phyloP scores from a whole-genome alignment of 352 stramenopile genomes.

The Phytophthora pseudosyringae region DNA sequence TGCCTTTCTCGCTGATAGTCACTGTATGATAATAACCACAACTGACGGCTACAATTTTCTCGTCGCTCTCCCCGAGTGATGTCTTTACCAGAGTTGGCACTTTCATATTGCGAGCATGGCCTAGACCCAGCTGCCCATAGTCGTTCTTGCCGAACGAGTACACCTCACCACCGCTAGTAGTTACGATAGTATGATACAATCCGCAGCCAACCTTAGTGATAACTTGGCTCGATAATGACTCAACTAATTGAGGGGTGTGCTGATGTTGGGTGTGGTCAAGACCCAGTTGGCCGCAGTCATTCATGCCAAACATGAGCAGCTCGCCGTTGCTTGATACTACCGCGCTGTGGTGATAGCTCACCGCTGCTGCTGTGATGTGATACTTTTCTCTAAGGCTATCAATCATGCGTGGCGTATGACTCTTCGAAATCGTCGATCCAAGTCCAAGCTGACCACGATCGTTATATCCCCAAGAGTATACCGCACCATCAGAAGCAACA shows the following conservation, averaged over 20 bases:
- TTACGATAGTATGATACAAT: slow-evolving; percentile 80
- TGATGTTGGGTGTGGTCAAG: slow-evolving; percentile 87
- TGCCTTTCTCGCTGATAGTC: slow-evolving; percentile 80
- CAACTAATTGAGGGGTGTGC: slow-evolving; percentile 82
- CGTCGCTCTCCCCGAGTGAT: slow-evolving; percentile 64
- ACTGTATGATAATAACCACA: slow-evolving; percentile 90
- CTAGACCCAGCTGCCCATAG: slow-evolving; percentile 86
- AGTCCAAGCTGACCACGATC: slow-evolving; percentile 85
- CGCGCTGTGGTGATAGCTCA: slow-evolving; percentile 90
- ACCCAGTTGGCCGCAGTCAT: slow-evolving; percentile 86
- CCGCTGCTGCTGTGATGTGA: slow-evolving; percentile 68
- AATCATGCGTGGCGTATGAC: slow-evolving; percentile 82
- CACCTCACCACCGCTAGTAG: slow-evolving; percentile 73
- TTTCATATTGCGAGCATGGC: slow-evolving; percentile 81
- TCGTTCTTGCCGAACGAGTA: slow-evolving; percentile 90
- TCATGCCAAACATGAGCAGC: slow-evolving; percentile 89
- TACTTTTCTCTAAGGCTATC: slow-evolving; percentile 88
- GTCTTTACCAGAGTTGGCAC: slow-evolving; percentile 76
- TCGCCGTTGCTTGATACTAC: slow-evolving; percentile 80
- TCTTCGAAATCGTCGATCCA: slow-evolving; percentile 87
- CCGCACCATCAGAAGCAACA: slow-evolving; percentile 71
- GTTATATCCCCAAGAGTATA: slow-evolving; percentile 91
- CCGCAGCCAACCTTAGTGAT: slow-evolving; percentile 77
- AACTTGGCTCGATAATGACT: slow-evolving; percentile 73
- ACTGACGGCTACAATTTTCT: slow-evolving; percentile 79